Evolutionary conservation across 352 stramenopile genomes (phyloP), one percentile per base, ranked within the genome.

Genomic region (Pythium biforme): DNA sequence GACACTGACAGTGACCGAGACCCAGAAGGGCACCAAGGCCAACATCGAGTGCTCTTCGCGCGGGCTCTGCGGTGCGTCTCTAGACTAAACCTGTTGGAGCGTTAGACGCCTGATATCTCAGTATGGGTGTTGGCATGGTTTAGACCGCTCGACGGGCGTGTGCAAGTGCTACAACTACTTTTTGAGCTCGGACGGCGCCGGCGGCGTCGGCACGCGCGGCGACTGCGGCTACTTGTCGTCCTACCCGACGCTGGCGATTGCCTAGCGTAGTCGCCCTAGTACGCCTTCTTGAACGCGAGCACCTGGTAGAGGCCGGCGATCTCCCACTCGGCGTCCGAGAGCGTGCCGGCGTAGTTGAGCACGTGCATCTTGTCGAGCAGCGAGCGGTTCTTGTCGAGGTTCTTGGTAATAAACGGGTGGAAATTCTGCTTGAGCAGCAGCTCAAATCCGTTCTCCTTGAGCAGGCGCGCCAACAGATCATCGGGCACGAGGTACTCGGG

Each of bases 401-500:
- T 83, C 39, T 83, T 78, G n/a, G 74, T 66, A 49, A 94, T 88
- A 52, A 90, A 95, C 63, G 76, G 81, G 47, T 93, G 86, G 53
- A 96, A 93, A 58, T 92, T 93, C 67, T 96, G 82, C 62, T 95
- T 82, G 20, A 92, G 59, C 34, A 93, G 64, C 27, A 68, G 66
- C 62, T 94, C 84, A 59, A 96, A 94, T 31, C 86, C 84, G 57
- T 95, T 71, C 25, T 89, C 77, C 25, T 79, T 74, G 37, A 92
- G 62, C 47, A 96, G 43, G 3, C 81, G 81, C 8, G 63, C 53
- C 31, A 97, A 40, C 51, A 92, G 66, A 55, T 94, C 86, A 62
- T 96, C 77, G 0, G 90, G 90, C 9, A 98, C 83, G 33, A 98
- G 78, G 71, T 95, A 98, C 66, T 98, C 92, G 10, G 92, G 92